phyloP scores from a whole-genome alignment of 768 basidiomycete species.

The Serpula lacrymans region DNA sequence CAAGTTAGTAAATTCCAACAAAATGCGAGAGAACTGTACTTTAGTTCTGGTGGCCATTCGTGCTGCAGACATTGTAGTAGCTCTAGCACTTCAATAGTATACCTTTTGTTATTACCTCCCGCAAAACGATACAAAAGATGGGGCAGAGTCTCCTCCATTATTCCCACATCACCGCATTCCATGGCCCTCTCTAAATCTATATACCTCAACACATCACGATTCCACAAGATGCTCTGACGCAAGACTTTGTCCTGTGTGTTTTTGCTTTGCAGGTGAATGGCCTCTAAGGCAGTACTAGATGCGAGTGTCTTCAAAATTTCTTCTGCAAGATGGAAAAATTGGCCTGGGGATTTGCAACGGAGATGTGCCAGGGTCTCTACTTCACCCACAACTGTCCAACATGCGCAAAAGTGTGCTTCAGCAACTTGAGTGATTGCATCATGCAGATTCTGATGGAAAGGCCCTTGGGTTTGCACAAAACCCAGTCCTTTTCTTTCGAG shows the following conservation, averaged over 20 bases:
- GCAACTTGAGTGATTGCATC: constrained; percentile 33
- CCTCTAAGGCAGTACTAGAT: constrained; percentile 26
- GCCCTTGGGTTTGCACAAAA: constrained; percentile 5
- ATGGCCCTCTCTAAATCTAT: constrained; percentile 34
- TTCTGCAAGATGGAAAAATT: constrained; percentile 24
- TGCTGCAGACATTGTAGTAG: constrained; percentile 21
- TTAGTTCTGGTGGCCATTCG: constrained; percentile 23
- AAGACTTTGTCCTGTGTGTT: constrained; percentile 25
- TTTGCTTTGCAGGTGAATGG: constrained; percentile 14
- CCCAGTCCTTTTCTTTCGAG: constrained; percentile 10
- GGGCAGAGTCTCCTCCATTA: constrained; percentile 21
- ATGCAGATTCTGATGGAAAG: too few species aligned
- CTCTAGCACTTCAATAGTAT: constrained; percentile 23
- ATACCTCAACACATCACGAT: constrained; percentile 34
- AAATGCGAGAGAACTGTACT: too few species aligned
- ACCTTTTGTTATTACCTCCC: constrained; percentile 24
- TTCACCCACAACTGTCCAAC: constrained; percentile 25
- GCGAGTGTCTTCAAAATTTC: constrained; percentile 23
- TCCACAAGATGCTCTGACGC: constrained; percentile 30
- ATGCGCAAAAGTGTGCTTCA: constrained; percentile 33
- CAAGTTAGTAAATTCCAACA: too few species aligned
- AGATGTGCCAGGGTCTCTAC: constrained; percentile 25
- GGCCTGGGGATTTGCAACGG: constrained; percentile 16
- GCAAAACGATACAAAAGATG: constrained; percentile 20
- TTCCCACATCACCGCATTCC: constrained; percentile 24